Evolutionary conservation across 2,329 filamentous ascomycete species (phyloP), one percentile per base, ranked within the genome.

Genomic region (Aureobasidium sp.): DNA sequence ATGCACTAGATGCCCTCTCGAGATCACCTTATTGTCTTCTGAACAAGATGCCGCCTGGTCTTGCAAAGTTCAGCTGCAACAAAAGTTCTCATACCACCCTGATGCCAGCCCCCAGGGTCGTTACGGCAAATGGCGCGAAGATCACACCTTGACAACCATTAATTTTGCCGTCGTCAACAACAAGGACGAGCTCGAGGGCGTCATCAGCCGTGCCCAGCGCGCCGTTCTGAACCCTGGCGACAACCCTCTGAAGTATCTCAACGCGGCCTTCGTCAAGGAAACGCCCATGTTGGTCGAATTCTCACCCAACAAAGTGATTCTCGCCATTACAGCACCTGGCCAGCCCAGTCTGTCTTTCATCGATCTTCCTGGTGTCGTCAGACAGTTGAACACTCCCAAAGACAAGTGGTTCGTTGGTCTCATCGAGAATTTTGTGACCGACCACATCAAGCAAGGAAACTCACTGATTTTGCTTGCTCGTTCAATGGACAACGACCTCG

Each of bases 281-380:
- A 27, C 49, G 35, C 33, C 35, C 1, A 19, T 79, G 0, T 73
- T 82, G 5, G 84, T 86, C 0, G 84, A 88, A 9, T 95, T 95
- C 65, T 90, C 87, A 0, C 91, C 91, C 0, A 96, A 96, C 64
- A 80, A 91, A 0, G 85, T 96, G 0, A 81, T 85, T 0, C 76
- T 96, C 0, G 83, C 90, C 57, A 90, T 96, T 27, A 84, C 84
- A 0, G 87, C 86, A 0, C 87, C 88, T 0, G 79, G 78, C 0
- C 79, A 93, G 0, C 86, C 89, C 0, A 84, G 89, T 6, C 70
- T 96, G 0, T 90, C 87, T 0, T 95, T 96, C 66, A 93, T 89
- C 63, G 91, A 96, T 63, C 78, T 96, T 0, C 91, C 91, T 0
- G 91, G 91, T 0, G 84, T 95, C 0, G 93, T 95, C 63, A 84